Conservation (phyloP, 2,329 filamentous ascomycete genomes). For the Fusarium vanettenii region DNA sequence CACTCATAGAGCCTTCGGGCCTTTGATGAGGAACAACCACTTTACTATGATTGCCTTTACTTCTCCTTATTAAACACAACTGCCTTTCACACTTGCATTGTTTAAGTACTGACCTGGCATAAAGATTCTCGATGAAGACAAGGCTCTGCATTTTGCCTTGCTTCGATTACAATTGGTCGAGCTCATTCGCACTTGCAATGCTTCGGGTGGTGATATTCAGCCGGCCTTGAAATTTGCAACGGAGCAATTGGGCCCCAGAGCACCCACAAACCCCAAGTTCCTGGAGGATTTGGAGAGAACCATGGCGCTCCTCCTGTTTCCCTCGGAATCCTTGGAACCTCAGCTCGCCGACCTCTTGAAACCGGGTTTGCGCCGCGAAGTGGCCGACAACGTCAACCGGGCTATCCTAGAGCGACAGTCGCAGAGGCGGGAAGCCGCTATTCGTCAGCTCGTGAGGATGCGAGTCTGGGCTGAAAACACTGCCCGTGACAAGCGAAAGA, state of each 20-base stretch:
- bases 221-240: slow-evolving; percentile 89
- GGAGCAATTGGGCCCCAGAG: slow-evolving; percentile 86
- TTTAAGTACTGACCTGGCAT: slow-evolving; percentile 18
- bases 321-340: slow-evolving; percentile 80
- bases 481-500: slow-evolving; percentile 54
- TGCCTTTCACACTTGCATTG: background rate
- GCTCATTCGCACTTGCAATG: slow-evolving; percentile 82
- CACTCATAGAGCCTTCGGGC: slow-evolving; percentile 94
- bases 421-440: slow-evolving; percentile 80
- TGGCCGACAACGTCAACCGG: slow-evolving; percentile 91
- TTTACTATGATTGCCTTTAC: slow-evolving; percentile 54
- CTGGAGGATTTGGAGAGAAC: slow-evolving; percentile 90
- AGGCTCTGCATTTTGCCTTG: slow-evolving; percentile 87
- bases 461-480: slow-evolving; percentile 85
- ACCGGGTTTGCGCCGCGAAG: slow-evolving; percentile 80
- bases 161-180: slow-evolving; percentile 93
- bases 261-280: slow-evolving; percentile 83
- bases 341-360: slow-evolving; percentile 82
- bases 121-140: slow-evolving; percentile 88
- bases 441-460: slow-evolving; percentile 83
- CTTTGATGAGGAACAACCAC: slow-evolving; percentile 90
- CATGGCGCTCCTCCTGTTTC: slow-evolving; percentile 91
- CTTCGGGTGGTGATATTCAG: slow-evolving; percentile 76
- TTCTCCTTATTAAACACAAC: slow-evolving; percentile 4
- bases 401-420: slow-evolving; percentile 83